Base-by-base conservation (phyloP, 257 asterid genomes). In the Linaria vulgaris region DNA sequence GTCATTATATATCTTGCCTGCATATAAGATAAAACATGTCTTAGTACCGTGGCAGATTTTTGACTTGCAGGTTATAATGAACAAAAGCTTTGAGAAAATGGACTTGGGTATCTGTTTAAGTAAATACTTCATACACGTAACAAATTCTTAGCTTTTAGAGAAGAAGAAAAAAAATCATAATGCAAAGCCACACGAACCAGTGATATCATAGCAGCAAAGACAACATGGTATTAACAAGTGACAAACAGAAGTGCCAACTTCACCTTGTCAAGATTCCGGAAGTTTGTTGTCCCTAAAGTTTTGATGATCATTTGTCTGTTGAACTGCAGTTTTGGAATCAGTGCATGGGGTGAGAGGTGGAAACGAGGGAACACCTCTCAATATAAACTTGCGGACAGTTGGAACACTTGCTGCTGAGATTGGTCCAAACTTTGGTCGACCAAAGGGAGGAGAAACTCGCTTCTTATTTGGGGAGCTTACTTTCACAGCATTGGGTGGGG, bases 381-480 rank as follows among this genome's bases (percentile, higher is more conserved):
- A 69, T 55, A 80, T 84, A 72, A 80, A 83, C 71, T 81, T 86
- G 72, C 86, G 83, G 44, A 82, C 80, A 12, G 59, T 79, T 75
- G 78, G 83, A 72, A 82, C 45, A 38, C 83, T 82, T 30, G 72
- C 71, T 41, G 79, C 48, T 24, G 88, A 70, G 73, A 79, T 60
- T 54, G 85, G 74, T 72, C 79, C 72, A 47, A 62, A 25, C 65
- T 63, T 51, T 44, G 25, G 49, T 30, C 20, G 64, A 58, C 80
- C 61, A 68, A 76, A 83, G 67, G 95, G 94, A 73, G 91, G 96
- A 70, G 94, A 89, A 59, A 86, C 77, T 12, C 95, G 82, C 71
- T 86, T 89, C 80, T 82, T 84, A 66, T 80, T 80, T 22, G 94
- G 91, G 14, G 95, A 84, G 81, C 78, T 80, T 45, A 81, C 81